These are phyloP conservation scores for Phyllostachys edulis DNA, from an alignment of 176 grass and related monocot genomes.

Conservation along the genomic window DNA sequence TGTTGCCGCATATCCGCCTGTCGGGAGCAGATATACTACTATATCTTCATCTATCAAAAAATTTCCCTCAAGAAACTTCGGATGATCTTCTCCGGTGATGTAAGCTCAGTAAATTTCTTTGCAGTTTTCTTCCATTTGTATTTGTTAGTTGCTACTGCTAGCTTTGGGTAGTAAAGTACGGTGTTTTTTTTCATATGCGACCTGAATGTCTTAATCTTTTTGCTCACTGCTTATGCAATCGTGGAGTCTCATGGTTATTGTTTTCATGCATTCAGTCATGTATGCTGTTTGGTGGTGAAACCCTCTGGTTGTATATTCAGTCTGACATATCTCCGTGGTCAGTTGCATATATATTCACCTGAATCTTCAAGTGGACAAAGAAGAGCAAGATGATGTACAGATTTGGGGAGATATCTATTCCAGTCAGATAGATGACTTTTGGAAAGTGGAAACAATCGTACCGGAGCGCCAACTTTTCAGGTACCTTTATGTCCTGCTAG, in stretches of 20 bases:
- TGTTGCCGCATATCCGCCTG: too few species aligned
- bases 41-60: neutral
- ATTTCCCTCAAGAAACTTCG: neutral
- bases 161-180: neutral
- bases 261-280: neutral
- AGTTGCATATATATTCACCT: neutral
- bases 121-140: neutral
- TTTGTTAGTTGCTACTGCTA: neutral
- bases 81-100: neutral
- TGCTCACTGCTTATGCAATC: neutral
- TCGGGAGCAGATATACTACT: neutral
- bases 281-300: neutral
- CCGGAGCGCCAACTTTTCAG: neutral
- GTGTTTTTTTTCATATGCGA: neutral
- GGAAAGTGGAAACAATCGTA: neutral
- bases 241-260: neutral
- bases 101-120: neutral
- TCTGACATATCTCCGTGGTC: neutral
- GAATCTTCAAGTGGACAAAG: neutral
- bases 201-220: neutral
- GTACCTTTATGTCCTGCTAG: neutral
- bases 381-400: neutral
- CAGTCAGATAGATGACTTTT: neutral
- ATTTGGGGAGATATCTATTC: neutral
- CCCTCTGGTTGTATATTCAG: neutral